Percentiles rank a stretch among this genome's conserved stretches.
These are phyloP conservation scores for Candida jianshihensis DNA, from an alignment of 805 yeast genomes.

Conservation along the genomic window DNA sequence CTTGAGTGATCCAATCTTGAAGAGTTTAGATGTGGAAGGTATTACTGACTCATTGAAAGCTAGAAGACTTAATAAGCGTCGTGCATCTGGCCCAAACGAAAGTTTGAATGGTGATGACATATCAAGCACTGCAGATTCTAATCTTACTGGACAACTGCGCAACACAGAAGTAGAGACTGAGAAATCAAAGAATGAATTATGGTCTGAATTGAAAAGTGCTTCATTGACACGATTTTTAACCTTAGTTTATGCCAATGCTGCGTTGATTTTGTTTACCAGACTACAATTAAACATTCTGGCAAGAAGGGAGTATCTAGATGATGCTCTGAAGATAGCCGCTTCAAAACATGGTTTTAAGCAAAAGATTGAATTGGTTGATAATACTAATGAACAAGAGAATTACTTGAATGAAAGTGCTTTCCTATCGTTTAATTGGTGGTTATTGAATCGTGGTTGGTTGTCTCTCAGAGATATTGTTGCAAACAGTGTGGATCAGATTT, in stretches of 20 bases:
- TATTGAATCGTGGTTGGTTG: conserved; percentile 80
- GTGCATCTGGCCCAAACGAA: conserved; percentile 1
- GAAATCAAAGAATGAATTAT: conserved; percentile 58
- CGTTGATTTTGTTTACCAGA: conserved; percentile 71
- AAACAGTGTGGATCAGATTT: conserved; percentile 49
- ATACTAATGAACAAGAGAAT: conserved; percentile 25
- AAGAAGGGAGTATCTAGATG: conserved; percentile 74
- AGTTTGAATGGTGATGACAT: conserved; percentile 29
- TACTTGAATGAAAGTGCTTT: conserved; percentile 73
- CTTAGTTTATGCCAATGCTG: conserved; percentile 57
- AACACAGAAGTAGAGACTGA: conserved; percentile 1
- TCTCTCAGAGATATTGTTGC: conserved; percentile 47
- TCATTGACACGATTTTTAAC: conserved; percentile 71
- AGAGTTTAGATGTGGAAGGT: conserved; percentile 60
- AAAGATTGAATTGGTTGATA: conserved; percentile 15
- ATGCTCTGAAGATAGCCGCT: conserved; percentile 67
- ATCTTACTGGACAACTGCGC: background rate
- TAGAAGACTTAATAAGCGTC: conserved; percentile 36
- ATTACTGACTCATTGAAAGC: conserved; percentile 64
- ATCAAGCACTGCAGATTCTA: conserved; percentile 36
- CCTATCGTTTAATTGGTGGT: conserved; percentile 89
- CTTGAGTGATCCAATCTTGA: conserved; percentile 55
- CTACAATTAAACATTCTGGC: conserved; percentile 86
- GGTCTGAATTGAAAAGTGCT: conserved; percentile 75
- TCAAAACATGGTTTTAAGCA: conserved; percentile 26